phyloP scores from a whole-genome alignment of 352 stramenopile genomes.

The Phytophthora rubi region DNA sequence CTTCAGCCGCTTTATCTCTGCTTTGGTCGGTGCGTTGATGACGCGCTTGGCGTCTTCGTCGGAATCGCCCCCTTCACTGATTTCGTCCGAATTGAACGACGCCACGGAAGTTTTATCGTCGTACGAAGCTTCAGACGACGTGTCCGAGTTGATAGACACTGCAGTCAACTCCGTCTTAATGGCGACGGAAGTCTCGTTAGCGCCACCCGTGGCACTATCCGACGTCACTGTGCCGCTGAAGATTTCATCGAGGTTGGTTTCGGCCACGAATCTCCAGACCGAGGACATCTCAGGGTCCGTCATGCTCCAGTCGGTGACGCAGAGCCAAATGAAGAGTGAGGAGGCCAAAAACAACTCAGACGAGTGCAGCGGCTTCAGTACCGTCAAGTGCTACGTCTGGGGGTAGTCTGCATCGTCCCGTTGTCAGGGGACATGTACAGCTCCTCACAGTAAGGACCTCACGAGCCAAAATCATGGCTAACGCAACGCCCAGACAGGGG shows the following conservation, averaged over 20 bases:
- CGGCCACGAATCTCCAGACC: conserved; percentile 23
- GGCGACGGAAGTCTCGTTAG: not conserved
- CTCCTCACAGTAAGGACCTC: not conserved
- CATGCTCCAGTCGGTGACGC: conserved; percentile 11
- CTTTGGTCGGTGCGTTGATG: not conserved
- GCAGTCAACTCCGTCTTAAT: not conserved
- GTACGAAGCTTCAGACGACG: not conserved
- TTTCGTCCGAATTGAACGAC: conserved; percentile 6
- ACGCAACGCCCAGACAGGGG: not conserved
- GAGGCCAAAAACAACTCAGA: not conserved
- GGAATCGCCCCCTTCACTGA: conserved; percentile 5
- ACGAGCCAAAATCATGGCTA: not conserved
- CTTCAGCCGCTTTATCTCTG: conserved; percentile 3
- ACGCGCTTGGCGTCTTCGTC: conserved; percentile 4
- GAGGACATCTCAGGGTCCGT: conserved; percentile 11
- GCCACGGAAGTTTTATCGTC: conserved; percentile 4
- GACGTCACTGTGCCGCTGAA: not conserved
- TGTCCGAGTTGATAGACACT: not conserved
- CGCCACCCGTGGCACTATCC: not conserved
- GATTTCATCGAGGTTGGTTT: conserved; percentile 12
- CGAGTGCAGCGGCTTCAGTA: not conserved
- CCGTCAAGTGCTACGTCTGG: not conserved
- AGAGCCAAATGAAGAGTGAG: conserved; percentile 15
- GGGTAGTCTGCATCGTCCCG: conserved; percentile 8
- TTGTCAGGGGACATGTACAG: conserved; percentile 8